Base-by-base conservation (phyloP, 768 basidiomycete species). In the Crepidotus variabilis region DNA sequence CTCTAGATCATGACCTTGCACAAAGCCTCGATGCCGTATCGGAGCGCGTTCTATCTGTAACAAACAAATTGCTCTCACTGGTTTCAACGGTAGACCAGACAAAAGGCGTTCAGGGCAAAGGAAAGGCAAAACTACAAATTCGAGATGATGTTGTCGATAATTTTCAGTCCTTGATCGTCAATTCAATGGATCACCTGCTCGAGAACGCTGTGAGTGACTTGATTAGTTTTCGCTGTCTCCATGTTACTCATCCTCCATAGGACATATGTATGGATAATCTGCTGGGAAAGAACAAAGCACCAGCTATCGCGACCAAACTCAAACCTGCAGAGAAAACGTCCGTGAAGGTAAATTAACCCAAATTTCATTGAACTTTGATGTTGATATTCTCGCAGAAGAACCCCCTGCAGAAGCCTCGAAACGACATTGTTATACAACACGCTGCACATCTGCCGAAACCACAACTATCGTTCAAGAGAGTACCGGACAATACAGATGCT, bases 81-180 rank as follows among this genome's bases (percentile, higher is more conserved):
- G 77, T 79, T 9, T 71, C 77, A 13, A 77, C 79, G 60, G 71
- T 75, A 22, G 75, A 75, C 63, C 43, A 72, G 49, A 63, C 65
- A 2, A 49, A 63, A 61, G 32, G 61, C 24, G 33, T 61, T 43
- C 73, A 72, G 50, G 71, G 73, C 24, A 85, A 86, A 67, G 82
- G 80, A 23, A 85, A 86, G 65, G 75, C 71, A 18, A 79, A 76
- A 62, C 63, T 89, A 51, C 76, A 79, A 54, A 81, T 75, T 54
- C 81, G 90, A 65, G 93, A 97, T 62, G 90, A 94, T 71, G 80
- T 95, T 2, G 71, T 91, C 32, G 95, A 97, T 67, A 84, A 83
- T 60, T 96, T 94, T 68, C 82, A 89, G 61, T 76, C 83, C 16
- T 70, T 83, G 20, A 79, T 96, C 1, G 87, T 92, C n/a, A 92